Percentiles rank a stretch among this genome's conserved stretches.
Evolutionary conservation across 139 green algal species (phyloP).

Genomic region (Picochlorum sp.): DNA sequence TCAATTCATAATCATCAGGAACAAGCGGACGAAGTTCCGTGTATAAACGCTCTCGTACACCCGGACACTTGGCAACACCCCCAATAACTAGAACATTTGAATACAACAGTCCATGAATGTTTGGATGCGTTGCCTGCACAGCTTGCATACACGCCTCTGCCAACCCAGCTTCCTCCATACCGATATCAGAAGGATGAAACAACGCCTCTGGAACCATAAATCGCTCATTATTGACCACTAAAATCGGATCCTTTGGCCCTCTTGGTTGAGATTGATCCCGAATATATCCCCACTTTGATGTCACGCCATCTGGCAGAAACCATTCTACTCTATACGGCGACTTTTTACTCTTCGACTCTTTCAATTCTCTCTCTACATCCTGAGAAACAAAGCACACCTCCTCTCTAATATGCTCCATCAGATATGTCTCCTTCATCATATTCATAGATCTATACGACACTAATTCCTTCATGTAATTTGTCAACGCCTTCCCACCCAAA

Average conservation of each 20-base stretch:
- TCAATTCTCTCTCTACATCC: conserved; percentile 43
- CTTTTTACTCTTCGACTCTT: conserved; percentile 11
- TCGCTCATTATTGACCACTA: conserved; percentile 90
- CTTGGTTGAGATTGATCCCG: conserved; percentile 4
- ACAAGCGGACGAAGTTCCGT: conserved; percentile 63
- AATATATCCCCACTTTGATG: conserved; percentile 69
- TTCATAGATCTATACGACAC: conserved; percentile 88
- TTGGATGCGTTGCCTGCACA: conserved; percentile 36
- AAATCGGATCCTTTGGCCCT: conserved; percentile 25
- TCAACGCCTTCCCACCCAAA: conserved; percentile 95
- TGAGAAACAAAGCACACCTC: conserved; percentile 75
- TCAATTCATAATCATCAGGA: conserved; percentile 39
- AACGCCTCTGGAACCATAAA: conserved; percentile 94
- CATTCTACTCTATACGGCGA: conserved; percentile 60
- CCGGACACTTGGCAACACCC: conserved; percentile 42
- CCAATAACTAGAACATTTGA: conserved; percentile 65
- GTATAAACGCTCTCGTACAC: conserved; percentile 44
- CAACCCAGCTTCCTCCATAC: conserved; percentile 41
- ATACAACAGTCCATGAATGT: conserved; percentile 67
- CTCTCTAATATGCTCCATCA: conserved; percentile 94
- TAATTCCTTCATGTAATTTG: conserved; percentile 95
- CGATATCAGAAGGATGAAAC: conserved; percentile 69
- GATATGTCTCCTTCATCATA: conserved; percentile 89
- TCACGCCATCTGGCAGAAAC: conserved; percentile 89
- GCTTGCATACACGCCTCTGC: conserved; percentile 43